These are phyloP conservation scores for Taphrina sp. DNA, from an alignment of 1,139 yeast genomes.

Conservation along the genomic window DNA sequence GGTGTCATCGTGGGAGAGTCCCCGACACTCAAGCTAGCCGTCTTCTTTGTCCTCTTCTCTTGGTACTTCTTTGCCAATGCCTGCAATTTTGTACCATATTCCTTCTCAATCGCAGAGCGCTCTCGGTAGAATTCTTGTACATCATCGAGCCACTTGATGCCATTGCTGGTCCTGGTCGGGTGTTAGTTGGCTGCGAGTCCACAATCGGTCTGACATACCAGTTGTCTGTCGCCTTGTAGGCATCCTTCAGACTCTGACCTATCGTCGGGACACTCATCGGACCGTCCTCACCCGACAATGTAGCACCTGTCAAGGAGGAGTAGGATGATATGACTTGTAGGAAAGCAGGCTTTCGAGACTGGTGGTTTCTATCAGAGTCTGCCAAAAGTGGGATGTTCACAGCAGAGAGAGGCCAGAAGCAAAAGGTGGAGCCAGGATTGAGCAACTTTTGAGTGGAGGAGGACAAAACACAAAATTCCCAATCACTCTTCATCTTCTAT, in stretches of 20 bases:
- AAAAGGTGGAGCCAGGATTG: no score
- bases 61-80: conserved; percentile 67
- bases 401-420: no score
- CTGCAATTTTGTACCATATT: conserved; percentile 68
- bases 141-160: conserved; percentile 72
- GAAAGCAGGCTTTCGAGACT: no score
- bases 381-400: no score
- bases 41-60: conserved; percentile 68
- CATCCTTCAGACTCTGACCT: conserved; percentile 33
- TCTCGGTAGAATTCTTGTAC: conserved; percentile 81
- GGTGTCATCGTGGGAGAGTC: conserved; percentile 89
- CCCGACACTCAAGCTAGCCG: conserved; percentile 78
- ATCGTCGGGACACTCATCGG: conserved; percentile 9
- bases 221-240: conserved; percentile 35
- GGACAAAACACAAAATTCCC: no score
- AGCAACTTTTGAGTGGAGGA: no score
- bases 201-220: no score
- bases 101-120: conserved; percentile 69
- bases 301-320: no score
- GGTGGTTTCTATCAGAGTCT: no score
- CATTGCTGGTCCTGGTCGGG: conserved; percentile 51
- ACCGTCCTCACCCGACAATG: background rate
- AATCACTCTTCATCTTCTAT: no score
- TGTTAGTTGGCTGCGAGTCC: no score
- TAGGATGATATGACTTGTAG: no score